These are phyloP conservation scores for Aspergillus incahuasiensis DNA, from an alignment of 495 filamentous ascomycete species.

Conservation along the genomic window DNA sequence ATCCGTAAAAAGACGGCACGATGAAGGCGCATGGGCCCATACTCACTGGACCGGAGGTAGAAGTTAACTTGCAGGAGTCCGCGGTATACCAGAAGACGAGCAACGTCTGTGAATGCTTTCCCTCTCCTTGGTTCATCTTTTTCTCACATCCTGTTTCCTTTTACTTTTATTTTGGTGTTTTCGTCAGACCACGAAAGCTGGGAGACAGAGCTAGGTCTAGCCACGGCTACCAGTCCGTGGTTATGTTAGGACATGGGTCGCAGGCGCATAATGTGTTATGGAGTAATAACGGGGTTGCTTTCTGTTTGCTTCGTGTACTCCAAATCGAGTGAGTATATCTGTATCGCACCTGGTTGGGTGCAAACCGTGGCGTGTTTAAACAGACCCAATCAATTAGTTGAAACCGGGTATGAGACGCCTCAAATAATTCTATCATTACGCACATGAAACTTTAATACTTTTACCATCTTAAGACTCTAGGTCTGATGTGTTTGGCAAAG, in stretches of 20 bases:
- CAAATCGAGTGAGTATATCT: too few species aligned
- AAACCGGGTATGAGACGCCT: too few species aligned
- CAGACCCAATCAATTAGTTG: too few species aligned
- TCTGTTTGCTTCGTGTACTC: too few species aligned
- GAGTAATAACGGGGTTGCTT: constrained; percentile 1
- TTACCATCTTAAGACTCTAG: too few species aligned
- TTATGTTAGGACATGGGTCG: constrained; percentile 4
- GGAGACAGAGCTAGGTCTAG: background rate
- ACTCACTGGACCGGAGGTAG: background rate
- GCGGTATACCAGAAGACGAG: background rate
- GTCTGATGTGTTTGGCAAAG: background rate
- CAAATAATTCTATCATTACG: too few species aligned
- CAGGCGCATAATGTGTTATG: constrained; percentile 12
- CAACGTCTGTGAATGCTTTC: background rate
- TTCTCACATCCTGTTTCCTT: too few species aligned
- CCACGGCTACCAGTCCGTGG: background rate
- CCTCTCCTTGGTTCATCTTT: background rate
- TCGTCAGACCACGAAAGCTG: background rate
- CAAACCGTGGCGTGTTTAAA: too few species aligned
- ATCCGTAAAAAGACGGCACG: too few species aligned
- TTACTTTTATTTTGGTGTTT: background rate
- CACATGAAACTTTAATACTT: too few species aligned
- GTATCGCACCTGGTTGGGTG: too few species aligned
- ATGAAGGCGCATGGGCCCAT: too few species aligned
- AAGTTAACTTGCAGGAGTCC: background rate